These are phyloP conservation scores for Suillus subluteus DNA, from an alignment of 768 basidiomycete species.

Conservation along the genomic window DNA sequence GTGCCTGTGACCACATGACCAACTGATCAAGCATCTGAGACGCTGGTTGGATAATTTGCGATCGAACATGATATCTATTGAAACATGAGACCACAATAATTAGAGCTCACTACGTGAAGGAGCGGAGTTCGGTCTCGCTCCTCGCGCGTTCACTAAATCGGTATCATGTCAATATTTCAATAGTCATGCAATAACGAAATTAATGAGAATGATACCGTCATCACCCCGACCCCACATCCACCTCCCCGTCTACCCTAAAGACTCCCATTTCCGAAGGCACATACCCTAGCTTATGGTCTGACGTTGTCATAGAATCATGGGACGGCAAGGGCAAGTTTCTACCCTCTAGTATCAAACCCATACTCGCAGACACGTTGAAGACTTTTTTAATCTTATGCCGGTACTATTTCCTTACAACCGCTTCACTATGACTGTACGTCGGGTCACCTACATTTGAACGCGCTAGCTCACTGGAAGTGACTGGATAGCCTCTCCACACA, in stretches of 20 bases:
- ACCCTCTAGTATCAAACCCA: conserved; percentile 70
- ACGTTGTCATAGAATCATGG: conserved; percentile 64
- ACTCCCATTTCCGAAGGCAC: conserved; percentile 54
- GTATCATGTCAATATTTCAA: too few relatives aligned
- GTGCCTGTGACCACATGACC: conserved; percentile 47
- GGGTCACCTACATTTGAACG: not conserved
- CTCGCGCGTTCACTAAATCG: too few relatives aligned
- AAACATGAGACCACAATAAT: too few relatives aligned
- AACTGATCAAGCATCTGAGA: conserved; percentile 46
- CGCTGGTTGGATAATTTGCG: conserved; percentile 43
- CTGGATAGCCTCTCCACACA: not conserved
- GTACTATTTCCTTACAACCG: conserved; percentile 91
- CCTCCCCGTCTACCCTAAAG: too few relatives aligned
- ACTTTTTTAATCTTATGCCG: conserved; percentile 90
- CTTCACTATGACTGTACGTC: conserved; percentile 85
- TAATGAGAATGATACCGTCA: too few relatives aligned
- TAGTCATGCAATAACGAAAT: too few relatives aligned
- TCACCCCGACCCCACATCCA: too few relatives aligned
- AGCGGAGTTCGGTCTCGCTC: too few relatives aligned
- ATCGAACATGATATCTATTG: too few relatives aligned
- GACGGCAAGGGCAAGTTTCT: conserved; percentile 90
- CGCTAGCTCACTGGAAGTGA: not conserved
- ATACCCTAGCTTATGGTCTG: not conserved
- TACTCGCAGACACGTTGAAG: conserved; percentile 78
- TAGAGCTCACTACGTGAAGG: too few relatives aligned